A percentile compares a stretch with the other conserved stretches of the same genome.
Conservation (phyloP, 441 rosid genomes). For the Cnidoscolus chayamansa region DNA sequence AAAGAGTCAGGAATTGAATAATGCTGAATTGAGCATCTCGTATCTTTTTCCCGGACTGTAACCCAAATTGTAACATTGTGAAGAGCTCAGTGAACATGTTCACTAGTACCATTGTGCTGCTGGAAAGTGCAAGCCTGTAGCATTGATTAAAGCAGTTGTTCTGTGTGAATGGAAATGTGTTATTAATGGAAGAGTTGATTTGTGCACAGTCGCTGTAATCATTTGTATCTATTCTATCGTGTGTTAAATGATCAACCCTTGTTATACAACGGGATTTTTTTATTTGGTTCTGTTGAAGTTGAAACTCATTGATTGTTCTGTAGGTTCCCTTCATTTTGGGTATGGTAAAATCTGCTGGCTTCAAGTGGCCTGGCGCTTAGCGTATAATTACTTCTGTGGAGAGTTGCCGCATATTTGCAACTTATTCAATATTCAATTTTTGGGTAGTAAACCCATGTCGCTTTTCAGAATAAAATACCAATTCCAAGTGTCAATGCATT, state of each 20-base stretch:
- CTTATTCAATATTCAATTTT: too few relatives aligned
- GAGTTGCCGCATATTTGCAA: too few relatives aligned
- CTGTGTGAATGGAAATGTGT: slow-evolving; percentile 9
- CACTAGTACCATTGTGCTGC: slow-evolving; percentile 12
- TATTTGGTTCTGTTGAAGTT: not conserved
- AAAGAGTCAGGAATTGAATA: slow-evolving; percentile 11
- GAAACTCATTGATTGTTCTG: not conserved
- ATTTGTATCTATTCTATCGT: not conserved
- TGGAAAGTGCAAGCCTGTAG: slow-evolving; percentile 18
- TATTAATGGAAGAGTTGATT: not conserved
- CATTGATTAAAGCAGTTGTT: slow-evolving; percentile 15
- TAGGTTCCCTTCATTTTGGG: too few relatives aligned
- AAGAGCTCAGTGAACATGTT: slow-evolving; percentile 24
- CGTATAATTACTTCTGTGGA: too few relatives aligned
- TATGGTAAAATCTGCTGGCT: too few relatives aligned
- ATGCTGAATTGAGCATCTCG: slow-evolving; percentile 14
- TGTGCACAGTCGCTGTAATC: slow-evolving; percentile 18
- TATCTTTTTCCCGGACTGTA: not conserved
- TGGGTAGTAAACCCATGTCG: too few relatives aligned
- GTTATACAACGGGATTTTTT: too few relatives aligned
- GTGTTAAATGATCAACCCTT: not conserved
- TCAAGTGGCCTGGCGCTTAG: too few relatives aligned
- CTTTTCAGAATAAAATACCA: too few relatives aligned
- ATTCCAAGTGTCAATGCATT: too few relatives aligned
- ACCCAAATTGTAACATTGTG: slow-evolving; percentile 26